phyloP scores from a whole-genome alignment of 2,329 filamentous ascomycete genomes.

The Alternaria panax region DNA sequence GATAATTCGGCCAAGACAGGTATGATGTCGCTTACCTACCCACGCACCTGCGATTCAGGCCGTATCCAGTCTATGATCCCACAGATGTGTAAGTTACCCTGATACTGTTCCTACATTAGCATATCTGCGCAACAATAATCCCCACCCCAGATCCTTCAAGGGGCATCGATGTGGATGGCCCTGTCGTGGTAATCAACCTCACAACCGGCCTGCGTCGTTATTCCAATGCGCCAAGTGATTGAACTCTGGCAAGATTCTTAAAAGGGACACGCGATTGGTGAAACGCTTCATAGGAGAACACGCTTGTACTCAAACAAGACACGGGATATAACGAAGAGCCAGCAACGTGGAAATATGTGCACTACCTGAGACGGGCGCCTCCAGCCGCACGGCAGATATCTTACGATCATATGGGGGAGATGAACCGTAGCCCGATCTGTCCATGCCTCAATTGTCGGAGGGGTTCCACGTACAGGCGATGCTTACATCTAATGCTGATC shows the following conservation, averaged over 20 bases:
- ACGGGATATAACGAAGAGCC: conserved; percentile 9
- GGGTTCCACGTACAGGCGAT: no score
- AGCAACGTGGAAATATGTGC: neutral
- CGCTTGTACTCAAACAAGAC: neutral
- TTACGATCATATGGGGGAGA: neutral
- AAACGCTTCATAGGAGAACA: neutral
- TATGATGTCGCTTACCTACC: neutral
- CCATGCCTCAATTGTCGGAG: neutral
- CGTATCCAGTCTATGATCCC: conserved; percentile 1
- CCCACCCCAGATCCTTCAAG: neutral
- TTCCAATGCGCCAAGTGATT: neutral
- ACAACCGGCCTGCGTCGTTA: conserved; percentile 4
- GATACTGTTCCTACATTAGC: conserved; percentile 3
- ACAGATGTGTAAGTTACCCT: neutral
- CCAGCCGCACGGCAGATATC: conserved; percentile 6
- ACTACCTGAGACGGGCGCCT: conserved; percentile 5
- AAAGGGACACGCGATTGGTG: neutral
- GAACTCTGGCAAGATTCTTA: neutral
- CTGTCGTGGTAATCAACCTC: conserved; percentile 2
- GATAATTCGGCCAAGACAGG: neutral
- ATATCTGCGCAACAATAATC: conserved; percentile 9
- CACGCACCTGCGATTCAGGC: neutral
- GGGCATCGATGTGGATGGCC: conserved; percentile 4
- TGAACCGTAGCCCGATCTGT: neutral
- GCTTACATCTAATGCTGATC: no score